Evolutionary conservation across 2,329 filamentous ascomycete species (phyloP).

Genomic region (Calonectria hawksworthii): DNA sequence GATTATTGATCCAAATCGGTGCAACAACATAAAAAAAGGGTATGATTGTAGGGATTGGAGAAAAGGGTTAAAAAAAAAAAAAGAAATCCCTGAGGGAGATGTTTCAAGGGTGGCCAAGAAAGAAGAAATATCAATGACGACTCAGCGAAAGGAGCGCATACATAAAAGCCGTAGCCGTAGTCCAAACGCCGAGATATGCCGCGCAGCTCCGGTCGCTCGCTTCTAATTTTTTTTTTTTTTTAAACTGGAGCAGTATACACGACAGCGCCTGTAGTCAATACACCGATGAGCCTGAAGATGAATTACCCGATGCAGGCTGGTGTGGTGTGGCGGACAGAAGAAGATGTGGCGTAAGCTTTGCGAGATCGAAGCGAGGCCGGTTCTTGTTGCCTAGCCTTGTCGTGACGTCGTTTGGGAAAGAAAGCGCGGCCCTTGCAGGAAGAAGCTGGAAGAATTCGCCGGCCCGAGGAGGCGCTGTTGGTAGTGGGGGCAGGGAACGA

Average conservation of each 20-base stretch:
- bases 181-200: constrained; percentile 15
- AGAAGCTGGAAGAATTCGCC: background rate
- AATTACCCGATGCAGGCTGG: constrained; percentile 4
- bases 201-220: background rate
- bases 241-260: background rate
- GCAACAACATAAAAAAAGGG: background rate
- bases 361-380: background rate
- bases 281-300: background rate
- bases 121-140: background rate
- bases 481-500: background rate
- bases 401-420: background rate
- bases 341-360: background rate
- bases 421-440: background rate
- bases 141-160: background rate
- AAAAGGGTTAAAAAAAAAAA: background rate
- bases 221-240: constrained; percentile 14
- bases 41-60: background rate
- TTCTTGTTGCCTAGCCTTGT: background rate
- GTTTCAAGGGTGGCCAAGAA: background rate
- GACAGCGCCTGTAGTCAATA: background rate
- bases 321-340: background rate
- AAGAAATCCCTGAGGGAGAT: background rate
- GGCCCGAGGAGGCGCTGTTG: background rate
- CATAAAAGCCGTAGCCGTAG: background rate
- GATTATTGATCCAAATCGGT: background rate